Evolutionary conservation across 208 protist genomes (phyloP), one percentile per base, ranked within the genome.

Genomic region (Crithidia mellificae): DNA sequence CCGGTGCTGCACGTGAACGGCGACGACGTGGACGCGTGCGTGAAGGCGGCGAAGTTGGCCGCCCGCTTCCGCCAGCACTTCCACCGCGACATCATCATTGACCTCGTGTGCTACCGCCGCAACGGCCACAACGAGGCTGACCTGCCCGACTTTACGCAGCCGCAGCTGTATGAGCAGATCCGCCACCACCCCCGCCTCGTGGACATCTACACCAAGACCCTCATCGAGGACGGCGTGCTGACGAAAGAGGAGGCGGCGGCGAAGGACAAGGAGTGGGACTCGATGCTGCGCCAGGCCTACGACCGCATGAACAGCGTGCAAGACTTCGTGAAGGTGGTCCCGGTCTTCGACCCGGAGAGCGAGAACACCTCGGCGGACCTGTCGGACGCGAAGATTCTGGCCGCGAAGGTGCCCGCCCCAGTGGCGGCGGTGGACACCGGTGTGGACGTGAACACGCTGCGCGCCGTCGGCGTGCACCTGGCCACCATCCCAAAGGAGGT

Each of bases 1-100:
- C 98, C 98, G 22, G 92, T 99, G 27, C 89, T 99, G 78, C 98
- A 99, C 84, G 98, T 99, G 22, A 99, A 99, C 87, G 98, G 91
- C 44, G 96, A 99, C 70, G 96, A 99, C 77, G 88, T 95, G 6
- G 95, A 98, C 74, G 94, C 96, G 14, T 98, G 97, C 47, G 91
- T 97, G 56, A 81, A 83, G 24, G 94, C 91, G 7, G 84, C 84
- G 62, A 81, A 84, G 49, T 81, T 98, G 20, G 96, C 97, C 11
- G 86, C 88, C 20, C 89, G 92, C 57, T 99, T 93, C 80, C 88
- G 97, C 51, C 85, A 98, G 71, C 68, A 91, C 49, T 98, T 96
- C 84, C 83, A 98, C 49, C 87, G 80, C 34, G 98, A 99, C 62
- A 94, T 98, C 49, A 94, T 99, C 44, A 84, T 99, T 72, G 98